Base-by-base conservation (phyloP, 2,329 filamentous ascomycete genomes). In the Ophiostoma sp. region DNA sequence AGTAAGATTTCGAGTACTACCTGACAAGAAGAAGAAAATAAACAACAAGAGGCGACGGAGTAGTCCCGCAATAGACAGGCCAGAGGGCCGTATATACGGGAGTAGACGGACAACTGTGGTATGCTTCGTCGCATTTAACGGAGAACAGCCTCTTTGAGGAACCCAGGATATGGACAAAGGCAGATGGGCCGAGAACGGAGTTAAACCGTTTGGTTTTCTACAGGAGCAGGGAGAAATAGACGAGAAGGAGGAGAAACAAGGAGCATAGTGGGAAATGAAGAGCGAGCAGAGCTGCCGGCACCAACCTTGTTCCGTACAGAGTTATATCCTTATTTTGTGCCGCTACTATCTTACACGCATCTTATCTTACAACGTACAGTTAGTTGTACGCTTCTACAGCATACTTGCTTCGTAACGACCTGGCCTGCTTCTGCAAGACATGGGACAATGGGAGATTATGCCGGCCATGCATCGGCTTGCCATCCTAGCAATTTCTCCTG, bases 401-500 rank as follows among this genome's bases (percentile, higher is more conserved):
- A 5, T 52, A 47, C 45, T 5, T 47, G 45, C 45, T 45, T 45
- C 42, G 42, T 45, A 45, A 1, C 9, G 49, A 55, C 49, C 18
- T 12, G 49, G n/a, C 49, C 18, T 12, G 49, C 49, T n/a, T 55
- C 14, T 6, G 8, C 6, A 52, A 7, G 3, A 52, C 16, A 18
- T 47, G 49, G 49, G 11, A 36, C 49, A 55, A 27, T 18, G 27
- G 55, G 55, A 60, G 55, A 60, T 60, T 60, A 38, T 27, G 49
- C 45, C 6, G 45, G 16, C 55, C 55, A 40, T 60, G 55, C 55
- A 38, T 60, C 27, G 27, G 11, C 55, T 38, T 60, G 12, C 55
- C 55, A 38, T 16, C 27, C 42, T 27, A 60, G 55, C 55, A 60
- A 60, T 60, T 60, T 60, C 55, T 27, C 55, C 55, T 60, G 55